Percentiles rank a stretch among this genome's conserved stretches.
Evolutionary conservation across 345 rosid genomes (phyloP).

Genomic region (Cardamine occulta): DNA sequence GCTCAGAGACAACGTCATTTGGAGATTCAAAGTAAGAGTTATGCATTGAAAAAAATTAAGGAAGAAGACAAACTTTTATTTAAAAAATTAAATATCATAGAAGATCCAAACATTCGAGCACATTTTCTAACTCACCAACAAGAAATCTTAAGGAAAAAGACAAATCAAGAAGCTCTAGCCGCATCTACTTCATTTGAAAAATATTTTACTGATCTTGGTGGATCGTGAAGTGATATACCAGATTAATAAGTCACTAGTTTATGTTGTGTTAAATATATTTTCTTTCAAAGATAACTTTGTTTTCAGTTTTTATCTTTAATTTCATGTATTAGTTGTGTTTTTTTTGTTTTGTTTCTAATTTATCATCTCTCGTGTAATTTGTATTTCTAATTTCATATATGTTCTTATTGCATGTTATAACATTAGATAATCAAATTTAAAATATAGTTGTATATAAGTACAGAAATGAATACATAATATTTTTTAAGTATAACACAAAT

Average conservation of each 20-base stretch:
- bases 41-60: neutral
- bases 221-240: neutral
- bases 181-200: neutral
- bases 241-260: too few relatives aligned
- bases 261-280: neutral
- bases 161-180: neutral
- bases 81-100: neutral
- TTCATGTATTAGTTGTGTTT: neutral
- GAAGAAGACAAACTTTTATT: neutral
- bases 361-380: neutral
- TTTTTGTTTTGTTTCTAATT: too few relatives aligned
- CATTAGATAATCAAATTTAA: too few relatives aligned
- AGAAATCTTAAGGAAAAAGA: neutral
- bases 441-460: neutral
- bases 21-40: neutral
- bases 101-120: neutral
- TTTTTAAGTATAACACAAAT: too few relatives aligned
- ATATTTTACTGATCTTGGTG: neutral
- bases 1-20: neutral
- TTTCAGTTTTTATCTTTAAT: too few relatives aligned
- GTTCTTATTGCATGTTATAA: neutral
- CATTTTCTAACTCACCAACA: neutral
- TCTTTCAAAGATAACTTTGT: neutral
- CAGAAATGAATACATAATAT: too few relatives aligned
- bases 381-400: too few relatives aligned